Evolutionary conservation across 202 grass and related monocot genomes (phyloP), one percentile per base, ranked within the genome.

Genomic region (Elaeis oleifera): DNA sequence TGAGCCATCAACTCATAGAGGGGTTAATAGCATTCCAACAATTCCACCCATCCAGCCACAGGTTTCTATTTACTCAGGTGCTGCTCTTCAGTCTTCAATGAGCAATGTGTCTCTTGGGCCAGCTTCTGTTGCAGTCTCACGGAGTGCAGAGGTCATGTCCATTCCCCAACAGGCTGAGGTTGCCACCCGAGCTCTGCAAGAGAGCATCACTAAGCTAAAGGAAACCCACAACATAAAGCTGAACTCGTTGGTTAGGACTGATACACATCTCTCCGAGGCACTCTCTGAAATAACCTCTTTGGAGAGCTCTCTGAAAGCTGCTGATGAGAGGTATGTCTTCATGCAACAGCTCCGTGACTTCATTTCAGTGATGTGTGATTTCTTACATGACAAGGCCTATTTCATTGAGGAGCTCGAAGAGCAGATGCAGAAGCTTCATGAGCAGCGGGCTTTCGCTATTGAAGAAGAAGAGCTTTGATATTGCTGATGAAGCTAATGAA

Each of bases 381-480:
- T 89, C 71, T 86, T 97, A 69, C 85, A 90, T 60, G 94, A 92
- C 59, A 97, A 97, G 71, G 85, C 94, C 0, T 90, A 86, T 61
- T 85, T 76, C 36, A 89, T 97, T 68, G 94, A 97, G 76, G 94
- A 91, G 55, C 65, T 92, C 65, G 88, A 97, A 79, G 94, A 92
- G 25, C 76, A 82, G 59, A 92, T 99, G 82, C 84, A 92, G 70
- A 84, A 89, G 71, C 50, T 92, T 54, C 85, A 99, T 5, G 82
- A 92, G 70, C 88, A 80, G 28, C 82, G 85, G 25, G 82, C 80
- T 49, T 48, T 51, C 29, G 88, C 81, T 49, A 58, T 92, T 66
- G 79, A 67, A 50, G 85, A 92, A 89, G 94, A 64, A 80, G 94
- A 25, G 74, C 75, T 28, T 74, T 15, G 88, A 99, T 58, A 76